Base-by-base conservation (phyloP, 768 basidiomycete genomes). In the Suillus ampliporus region DNA sequence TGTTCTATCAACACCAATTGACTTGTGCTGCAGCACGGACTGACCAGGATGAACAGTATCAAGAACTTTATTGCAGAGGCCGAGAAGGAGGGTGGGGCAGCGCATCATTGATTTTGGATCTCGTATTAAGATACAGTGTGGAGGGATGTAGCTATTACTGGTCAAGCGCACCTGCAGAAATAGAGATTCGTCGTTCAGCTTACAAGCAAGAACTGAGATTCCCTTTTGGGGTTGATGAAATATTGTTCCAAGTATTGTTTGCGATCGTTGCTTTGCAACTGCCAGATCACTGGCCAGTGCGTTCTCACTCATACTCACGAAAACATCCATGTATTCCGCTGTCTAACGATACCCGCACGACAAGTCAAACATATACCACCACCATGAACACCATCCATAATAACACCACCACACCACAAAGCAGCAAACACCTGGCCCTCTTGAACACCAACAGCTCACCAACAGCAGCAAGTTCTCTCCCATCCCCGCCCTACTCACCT, bases 51-150 rank as follows among this genome's bases (percentile, higher is more conserved):
- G 67, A 71, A 82, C 79, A 94, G 92, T 74, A 92, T 94, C 79
- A 81, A 84, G 74, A 87, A 88, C 56, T 94, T 91, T 73, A 84
- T 94, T 64, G 86, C 84, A 61, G 91, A 92, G 72, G 92, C 92
- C 52, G 92, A 94, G 82, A 92, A 90, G 78, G 89, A 86, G 73
- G 78, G 86, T 66, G 83, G 84, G 71, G 75, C 71, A 17, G 75
- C 71, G 58, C 72, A 75, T 70, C 70, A 68, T 59, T 76, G 61
- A 76, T 56, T 26, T 17, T 11, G 10, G 23, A 13, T 26, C 38
- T 56, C 38, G 19, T 56, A 28, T 56, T 40, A 28, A 26, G 26
- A 56, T 26, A 40, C 19, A 40, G 3, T 51, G 19, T 19, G 19
- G 19, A 34, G 31, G 6, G 31, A 31, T 31, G 31, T 6, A 31